Conservation (phyloP, 768 basidiomycete species). For the Tylopilus felleus region DNA sequence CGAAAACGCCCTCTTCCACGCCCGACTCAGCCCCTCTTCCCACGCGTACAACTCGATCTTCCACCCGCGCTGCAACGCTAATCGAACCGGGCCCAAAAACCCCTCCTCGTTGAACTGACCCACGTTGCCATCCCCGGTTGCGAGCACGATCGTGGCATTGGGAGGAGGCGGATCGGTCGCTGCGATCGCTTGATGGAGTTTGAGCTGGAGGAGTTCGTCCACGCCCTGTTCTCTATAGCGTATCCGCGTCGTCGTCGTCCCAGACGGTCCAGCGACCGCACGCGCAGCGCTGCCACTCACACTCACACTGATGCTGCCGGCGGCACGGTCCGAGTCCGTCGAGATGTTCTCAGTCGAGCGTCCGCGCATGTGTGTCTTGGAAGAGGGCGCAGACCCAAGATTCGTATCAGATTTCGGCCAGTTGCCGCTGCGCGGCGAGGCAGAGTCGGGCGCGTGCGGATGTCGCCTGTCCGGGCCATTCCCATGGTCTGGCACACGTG, state of each 20-base stretch:
- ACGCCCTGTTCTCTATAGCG: slow-evolving; percentile 90
- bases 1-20: slow-evolving; percentile 75
- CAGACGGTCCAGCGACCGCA: slow-evolving; percentile 14
- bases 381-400: neutral
- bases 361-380: slow-evolving; percentile 14
- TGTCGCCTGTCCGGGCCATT: slow-evolving; percentile 54
- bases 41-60: slow-evolving; percentile 93
- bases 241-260: slow-evolving; percentile 36
- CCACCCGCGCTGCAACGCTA: slow-evolving; percentile 89
- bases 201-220: slow-evolving; percentile 91
- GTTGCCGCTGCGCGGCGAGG: slow-evolving; percentile 12
- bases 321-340: slow-evolving; percentile 25
- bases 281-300: slow-evolving; percentile 8
- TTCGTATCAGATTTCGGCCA: slow-evolving; percentile 23
- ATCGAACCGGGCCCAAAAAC: slow-evolving; percentile 83
- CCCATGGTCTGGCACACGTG: slow-evolving; percentile 66
- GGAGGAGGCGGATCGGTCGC: slow-evolving; percentile 60
- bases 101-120: slow-evolving; percentile 93
- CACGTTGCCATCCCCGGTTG: slow-evolving; percentile 91
- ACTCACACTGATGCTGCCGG: neutral
- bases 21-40: slow-evolving; percentile 76
- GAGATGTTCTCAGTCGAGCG: slow-evolving; percentile 22
- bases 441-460: slow-evolving; percentile 10
- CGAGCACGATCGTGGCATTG: slow-evolving; percentile 81
- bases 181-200: slow-evolving; percentile 83